Evolutionary conservation across 1,284 basidiomycete species (phyloP).

Genomic region (Cutaneotrichosporon mucoides): DNA sequence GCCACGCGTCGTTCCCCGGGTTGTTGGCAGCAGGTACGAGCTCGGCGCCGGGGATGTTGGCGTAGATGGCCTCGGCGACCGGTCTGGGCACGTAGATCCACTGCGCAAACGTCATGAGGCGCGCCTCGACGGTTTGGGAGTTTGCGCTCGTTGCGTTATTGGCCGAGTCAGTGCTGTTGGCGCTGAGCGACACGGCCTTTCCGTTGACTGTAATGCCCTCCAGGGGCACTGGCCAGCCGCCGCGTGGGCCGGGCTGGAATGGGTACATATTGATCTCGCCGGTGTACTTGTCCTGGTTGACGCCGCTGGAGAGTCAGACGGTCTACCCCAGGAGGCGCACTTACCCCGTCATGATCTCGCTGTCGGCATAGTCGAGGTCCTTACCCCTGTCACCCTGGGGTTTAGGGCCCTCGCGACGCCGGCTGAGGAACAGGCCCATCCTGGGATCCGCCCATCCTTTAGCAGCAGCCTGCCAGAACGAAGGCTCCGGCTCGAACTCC

Average conservation of each 20-base stretch:
- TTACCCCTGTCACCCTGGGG: not conserved
- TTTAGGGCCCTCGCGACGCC: not conserved
- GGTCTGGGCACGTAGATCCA: not conserved
- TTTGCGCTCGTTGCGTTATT: not conserved
- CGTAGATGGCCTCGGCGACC: not conserved
- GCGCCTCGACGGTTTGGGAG: not conserved
- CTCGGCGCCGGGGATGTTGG: not conserved
- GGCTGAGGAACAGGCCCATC: not conserved
- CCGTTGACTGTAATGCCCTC: not conserved
- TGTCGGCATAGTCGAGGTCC: not conserved
- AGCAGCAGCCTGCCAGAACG: not conserved
- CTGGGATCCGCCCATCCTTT: not conserved
- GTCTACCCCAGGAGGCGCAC: not conserved
- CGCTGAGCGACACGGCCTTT: not conserved
- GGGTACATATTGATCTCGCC: not conserved
- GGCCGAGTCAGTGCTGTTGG: too few relatives aligned
- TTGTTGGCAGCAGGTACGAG: not conserved
- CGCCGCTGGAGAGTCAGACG: not conserved
- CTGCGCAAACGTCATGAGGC: not conserved
- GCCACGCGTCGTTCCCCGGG: not conserved
- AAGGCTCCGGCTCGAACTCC: not conserved
- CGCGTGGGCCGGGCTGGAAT: not conserved
- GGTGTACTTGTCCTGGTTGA: not conserved
- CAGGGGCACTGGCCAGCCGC: not conserved
- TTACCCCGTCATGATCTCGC: not conserved